Conservation (phyloP, 768 basidiomycete species). For the Cystobasidiopsis lactophilus region DNA sequence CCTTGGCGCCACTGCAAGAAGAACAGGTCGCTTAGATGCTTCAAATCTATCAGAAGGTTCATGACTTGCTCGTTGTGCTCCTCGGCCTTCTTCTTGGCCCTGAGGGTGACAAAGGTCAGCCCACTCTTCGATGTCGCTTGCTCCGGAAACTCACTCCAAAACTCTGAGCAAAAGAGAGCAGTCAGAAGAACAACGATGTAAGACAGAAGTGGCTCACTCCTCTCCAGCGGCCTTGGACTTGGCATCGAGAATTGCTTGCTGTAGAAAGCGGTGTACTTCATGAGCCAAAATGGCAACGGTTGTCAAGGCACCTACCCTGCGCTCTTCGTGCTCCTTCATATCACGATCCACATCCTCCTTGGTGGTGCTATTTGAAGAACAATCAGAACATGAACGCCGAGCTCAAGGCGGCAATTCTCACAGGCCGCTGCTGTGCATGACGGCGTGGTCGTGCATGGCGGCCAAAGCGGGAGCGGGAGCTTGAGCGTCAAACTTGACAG, state of each 20-base stretch:
- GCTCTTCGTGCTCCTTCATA: not conserved
- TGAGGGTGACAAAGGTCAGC: not conserved
- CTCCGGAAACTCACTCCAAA: not conserved
- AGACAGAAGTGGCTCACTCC: not conserved
- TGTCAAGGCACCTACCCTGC: not conserved
- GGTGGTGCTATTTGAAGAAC: not conserved
- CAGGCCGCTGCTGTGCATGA: too few relatives aligned
- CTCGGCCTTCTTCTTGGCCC: conserved; percentile 3
- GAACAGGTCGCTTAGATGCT: too few relatives aligned
- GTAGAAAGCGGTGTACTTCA: not conserved
- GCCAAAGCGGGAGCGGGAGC: not conserved
- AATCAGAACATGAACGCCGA: too few relatives aligned
- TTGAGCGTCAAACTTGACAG: not conserved
- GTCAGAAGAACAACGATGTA: too few relatives aligned
- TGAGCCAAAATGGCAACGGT: not conserved
- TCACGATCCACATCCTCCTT: not conserved
- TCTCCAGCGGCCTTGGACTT: not conserved
- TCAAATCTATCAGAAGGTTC: too few relatives aligned
- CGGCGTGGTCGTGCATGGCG: not conserved
- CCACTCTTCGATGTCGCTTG: not conserved
- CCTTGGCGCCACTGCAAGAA: too few relatives aligned
- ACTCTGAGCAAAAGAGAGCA: not conserved
- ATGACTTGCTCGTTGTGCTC: not conserved
- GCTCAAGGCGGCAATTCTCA: too few relatives aligned
- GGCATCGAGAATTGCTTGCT: not conserved